Evolutionary conservation across 2,329 filamentous ascomycete genomes (phyloP), one percentile per base, ranked within the genome.

Genomic region (Didymella pomorum): DNA sequence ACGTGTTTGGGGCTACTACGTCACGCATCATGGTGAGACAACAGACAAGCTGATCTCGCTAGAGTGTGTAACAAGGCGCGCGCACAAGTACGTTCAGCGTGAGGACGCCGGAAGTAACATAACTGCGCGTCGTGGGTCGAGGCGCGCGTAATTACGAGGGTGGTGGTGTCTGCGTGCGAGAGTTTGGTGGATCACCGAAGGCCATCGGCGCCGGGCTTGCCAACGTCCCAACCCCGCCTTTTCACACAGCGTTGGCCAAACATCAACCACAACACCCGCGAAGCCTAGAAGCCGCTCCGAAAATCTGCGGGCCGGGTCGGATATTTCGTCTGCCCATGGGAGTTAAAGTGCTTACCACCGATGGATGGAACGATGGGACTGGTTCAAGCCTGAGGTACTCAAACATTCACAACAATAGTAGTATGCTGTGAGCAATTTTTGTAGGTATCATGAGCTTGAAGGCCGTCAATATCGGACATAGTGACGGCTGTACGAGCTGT

Each of bases 1-100:
- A 23, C 2, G 16, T 45, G 25, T 29, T 41, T 49, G 33, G 39
- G 18, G 33, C 44, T 41, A 53, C 39, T 51, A 54, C 51, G 46
- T 51, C 50, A 58, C 50, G 16, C 10, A 6, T 49, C 41, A 44
- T 58, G 56, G 50, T 54, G 50, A 35, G 46, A 58, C 56, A n/a
- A 35, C 33, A 31, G n/a, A 33, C n/a, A 18, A 6, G 10, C 23
- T 33, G 29, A 16, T 26, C 5, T 42, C 4, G 6, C 14, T 26
- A 31, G 10, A 46, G 20, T 16, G 16, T 10, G 41, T 51, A 33
- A 29, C 25, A 47, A 11, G 18, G 33, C 12, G 18, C 6, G 10
- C 8, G 3, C 16, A 43, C 20, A 14, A 12, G 4, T 20, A 18
- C 23, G n/a, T 18, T 20, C 35, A 14, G 10, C n/a, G 5, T 9